phyloP scores from a whole-genome alignment of 2,329 filamentous ascomycete genomes.

The Phaeosphaeriaceae sp. region DNA sequence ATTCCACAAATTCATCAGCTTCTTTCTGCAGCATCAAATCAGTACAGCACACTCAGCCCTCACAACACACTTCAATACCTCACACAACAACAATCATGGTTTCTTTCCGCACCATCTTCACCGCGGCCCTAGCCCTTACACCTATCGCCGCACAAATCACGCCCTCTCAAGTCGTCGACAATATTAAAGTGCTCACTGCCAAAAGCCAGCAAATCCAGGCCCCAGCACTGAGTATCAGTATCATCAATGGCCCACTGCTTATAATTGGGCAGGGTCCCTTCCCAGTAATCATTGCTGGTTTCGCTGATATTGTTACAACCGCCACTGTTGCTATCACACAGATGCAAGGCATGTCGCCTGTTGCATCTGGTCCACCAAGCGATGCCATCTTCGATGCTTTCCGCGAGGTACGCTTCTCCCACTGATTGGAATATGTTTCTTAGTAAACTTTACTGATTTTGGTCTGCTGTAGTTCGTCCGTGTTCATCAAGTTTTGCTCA shows the following conservation, averaged over 20 bases:
- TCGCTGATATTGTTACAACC: slow-evolving; percentile 16
- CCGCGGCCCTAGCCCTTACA: slow-evolving; percentile 16
- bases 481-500: slow-evolving; percentile 20
- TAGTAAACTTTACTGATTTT: not conserved
- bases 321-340: slow-evolving; percentile 6
- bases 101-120: slow-evolving; percentile 18
- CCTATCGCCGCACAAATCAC: slow-evolving; percentile 9
- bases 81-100: slow-evolving; percentile 10
- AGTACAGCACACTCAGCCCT: not conserved
- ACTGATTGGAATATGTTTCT: not conserved
- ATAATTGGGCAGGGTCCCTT: slow-evolving; percentile 19
- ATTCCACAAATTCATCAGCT: not conserved
- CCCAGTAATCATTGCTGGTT: slow-evolving; percentile 17
- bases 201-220: slow-evolving; percentile 16
- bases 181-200: slow-evolving; percentile 9
- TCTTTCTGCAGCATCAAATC: not conserved
- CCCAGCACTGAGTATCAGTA: slow-evolving; percentile 13
- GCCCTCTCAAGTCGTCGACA: slow-evolving; percentile 13
- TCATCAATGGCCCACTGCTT: slow-evolving; percentile 14
- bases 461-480: slow-evolving; percentile 16
- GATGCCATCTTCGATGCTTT: slow-evolving; percentile 20
- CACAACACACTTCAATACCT: not conserved
- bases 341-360: slow-evolving; percentile 5
- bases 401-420: not conserved
- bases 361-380: slow-evolving; percentile 5